Base-by-base conservation (phyloP, 371 early-diverging fungal species). In the Haplosporangium sp. region DNA sequence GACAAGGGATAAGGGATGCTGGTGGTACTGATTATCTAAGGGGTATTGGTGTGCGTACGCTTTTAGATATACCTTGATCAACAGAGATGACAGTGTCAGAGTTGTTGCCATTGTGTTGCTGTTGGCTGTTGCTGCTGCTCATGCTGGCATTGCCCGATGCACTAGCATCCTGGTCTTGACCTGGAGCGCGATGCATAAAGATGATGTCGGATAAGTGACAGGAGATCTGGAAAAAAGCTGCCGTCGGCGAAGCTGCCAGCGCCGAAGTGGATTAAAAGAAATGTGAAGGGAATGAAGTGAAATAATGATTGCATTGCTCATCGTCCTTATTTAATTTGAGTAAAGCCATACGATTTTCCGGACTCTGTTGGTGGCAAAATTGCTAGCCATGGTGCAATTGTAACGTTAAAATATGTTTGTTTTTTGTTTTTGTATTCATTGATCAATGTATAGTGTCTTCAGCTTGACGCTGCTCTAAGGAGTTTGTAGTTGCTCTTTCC, bases 401-500 rank as follows among this genome's bases (percentile, higher is more conserved):
- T 29, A 2, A 4, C 29, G 4, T 29, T 29, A 4, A 29, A 29
- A 29, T 29, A 29, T 29, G 4, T 29, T 29, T 29, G 29, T 29
- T 29, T 29, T 29, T 4, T 29, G 4, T 29, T 29, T 29, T 4
- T 29, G 4, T 29, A 29, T 29, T 29, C 29, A 29, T 29, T 29
- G 29, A 29, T 29, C 29, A 29, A 29, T 29, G 4, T 29, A 46
- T n/a, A 12, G n/a, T 11, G 12, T n/a, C 46, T 14, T 46, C 46
- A 46, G n/a, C 46, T 46, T 46, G 46, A 46, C 12, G 46, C 46
- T 12, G 66, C 74, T 21, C 54, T 38, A 5, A 82, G 45, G 36
- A 90, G 59, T 46, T 83, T 83, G 59, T 90, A 91, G 21, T 88
- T 89, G 36, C 85, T 80, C 79, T 90, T 92, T 47, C 92, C 92